These are phyloP conservation scores for Alternaria brassicae DNA, from an alignment of 2,329 filamentous ascomycete genomes.

Conservation along the genomic window DNA sequence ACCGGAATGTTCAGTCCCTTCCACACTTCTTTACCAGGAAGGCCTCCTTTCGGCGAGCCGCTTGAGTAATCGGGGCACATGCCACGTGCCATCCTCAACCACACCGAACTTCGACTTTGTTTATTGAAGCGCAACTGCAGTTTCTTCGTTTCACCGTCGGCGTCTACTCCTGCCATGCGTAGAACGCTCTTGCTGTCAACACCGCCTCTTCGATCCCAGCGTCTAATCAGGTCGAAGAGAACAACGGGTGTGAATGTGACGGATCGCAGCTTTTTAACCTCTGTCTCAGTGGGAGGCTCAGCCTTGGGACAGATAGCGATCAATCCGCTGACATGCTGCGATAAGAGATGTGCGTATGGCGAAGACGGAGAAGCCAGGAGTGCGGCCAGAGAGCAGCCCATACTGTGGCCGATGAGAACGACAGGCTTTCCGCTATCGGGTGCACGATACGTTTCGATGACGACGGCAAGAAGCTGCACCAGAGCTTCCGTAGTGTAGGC, in stretches of 20 bases:
- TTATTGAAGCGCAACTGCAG: constrained; percentile 79
- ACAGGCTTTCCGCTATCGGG: constrained; percentile 71
- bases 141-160: constrained; percentile 69
- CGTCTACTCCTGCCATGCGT: constrained; percentile 74
- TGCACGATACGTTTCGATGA: constrained; percentile 77
- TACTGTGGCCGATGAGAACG: constrained; percentile 85
- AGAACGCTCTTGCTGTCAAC: constrained; percentile 77
- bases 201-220: constrained; percentile 81
- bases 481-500: constrained; percentile 82
- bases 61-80: constrained; percentile 67
- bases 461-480: constrained; percentile 73
- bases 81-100: constrained; percentile 80
- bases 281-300: constrained; percentile 64
- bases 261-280: constrained; percentile 60
- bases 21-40: constrained; percentile 77
- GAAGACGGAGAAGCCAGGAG: constrained; percentile 70
- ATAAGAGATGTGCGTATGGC: constrained; percentile 60
- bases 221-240: constrained; percentile 77
- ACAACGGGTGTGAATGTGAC: constrained; percentile 73
- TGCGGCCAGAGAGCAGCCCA: constrained; percentile 82
- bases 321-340: constrained; percentile 73
- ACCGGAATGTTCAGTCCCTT: constrained; percentile 73
- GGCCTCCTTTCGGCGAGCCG: constrained; percentile 64
- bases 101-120: constrained; percentile 83
- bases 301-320: constrained; percentile 83